A percentile compares a stretch with the other conserved stretches of the same genome.
These are phyloP conservation scores for Phaseolus lunatus DNA, from an alignment of 306 rosid species.

Conservation along the genomic window DNA sequence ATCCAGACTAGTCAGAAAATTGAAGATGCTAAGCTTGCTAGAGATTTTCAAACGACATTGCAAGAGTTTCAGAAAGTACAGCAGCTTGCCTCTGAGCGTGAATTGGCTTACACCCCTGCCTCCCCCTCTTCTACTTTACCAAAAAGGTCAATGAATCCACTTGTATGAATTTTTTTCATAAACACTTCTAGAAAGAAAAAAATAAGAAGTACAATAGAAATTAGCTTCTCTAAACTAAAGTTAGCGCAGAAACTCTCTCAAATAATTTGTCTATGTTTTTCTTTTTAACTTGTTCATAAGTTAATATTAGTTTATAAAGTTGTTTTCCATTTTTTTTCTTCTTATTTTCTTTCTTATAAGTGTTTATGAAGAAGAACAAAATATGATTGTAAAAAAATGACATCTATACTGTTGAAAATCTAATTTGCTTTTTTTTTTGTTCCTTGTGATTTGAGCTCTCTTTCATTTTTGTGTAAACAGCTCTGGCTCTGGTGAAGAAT, in stretches of 20 bases:
- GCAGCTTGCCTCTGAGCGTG: slow-evolving; percentile 82
- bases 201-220: too few species aligned
- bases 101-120: slow-evolving; percentile 65
- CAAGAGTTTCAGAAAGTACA: slow-evolving; percentile 83
- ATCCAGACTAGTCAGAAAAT: slow-evolving; percentile 66
- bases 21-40: slow-evolving; percentile 83
- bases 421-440: neutral
- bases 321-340: too few species aligned
- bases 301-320: too few species aligned
- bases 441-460: neutral
- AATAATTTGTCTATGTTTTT: too few species aligned
- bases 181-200: too few species aligned
- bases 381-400: neutral
- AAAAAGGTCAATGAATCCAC: slow-evolving; percentile 40
- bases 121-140: slow-evolving; percentile 53
- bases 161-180: too few species aligned
- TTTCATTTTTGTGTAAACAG: slow-evolving; percentile 47
- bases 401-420: slow-evolving; percentile 8
- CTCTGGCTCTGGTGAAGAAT: slow-evolving; percentile 59
- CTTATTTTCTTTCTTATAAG: too few species aligned
- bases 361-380: neutral
- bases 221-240: too few species aligned
- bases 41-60: slow-evolving; percentile 77
- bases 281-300: too few species aligned
- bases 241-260: too few species aligned